Evolutionary conservation across 2,329 filamentous ascomycete genomes (phyloP).

Genomic region (Alternaria sp.): DNA sequence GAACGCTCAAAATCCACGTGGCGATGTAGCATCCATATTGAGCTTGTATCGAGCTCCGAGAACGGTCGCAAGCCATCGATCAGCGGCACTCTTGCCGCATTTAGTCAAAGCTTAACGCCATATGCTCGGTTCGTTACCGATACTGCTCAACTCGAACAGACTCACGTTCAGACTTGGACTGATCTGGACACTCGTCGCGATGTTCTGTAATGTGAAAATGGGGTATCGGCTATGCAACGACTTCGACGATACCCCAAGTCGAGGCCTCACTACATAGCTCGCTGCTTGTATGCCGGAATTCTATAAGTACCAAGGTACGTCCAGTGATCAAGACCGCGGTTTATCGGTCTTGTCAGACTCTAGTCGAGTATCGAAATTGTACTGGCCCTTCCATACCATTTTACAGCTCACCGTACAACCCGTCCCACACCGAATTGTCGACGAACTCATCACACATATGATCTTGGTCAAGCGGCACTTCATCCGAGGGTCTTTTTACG

Average conservation of each 20-base stretch:
- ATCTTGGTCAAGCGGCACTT: background rate
- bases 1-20: background rate
- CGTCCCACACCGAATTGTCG: background rate
- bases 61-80: background rate
- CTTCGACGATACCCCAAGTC: background rate
- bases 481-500: background rate
- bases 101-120: background rate
- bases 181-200: background rate
- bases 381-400: background rate
- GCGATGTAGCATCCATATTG: background rate
- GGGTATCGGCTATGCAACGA: background rate
- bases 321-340: background rate
- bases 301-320: background rate
- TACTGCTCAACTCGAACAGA: background rate
- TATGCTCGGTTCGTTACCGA: background rate
- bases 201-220: background rate
- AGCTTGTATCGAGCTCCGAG: background rate
- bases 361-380: background rate
- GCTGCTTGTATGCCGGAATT: background rate
- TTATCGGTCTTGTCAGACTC: no score
- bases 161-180: background rate
- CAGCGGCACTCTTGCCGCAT: background rate
- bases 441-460: background rate
- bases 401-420: background rate
- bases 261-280: background rate